These are phyloP conservation scores for Albizia julibrissin DNA, from an alignment of 306 rosid species.

Conservation along the genomic window DNA sequence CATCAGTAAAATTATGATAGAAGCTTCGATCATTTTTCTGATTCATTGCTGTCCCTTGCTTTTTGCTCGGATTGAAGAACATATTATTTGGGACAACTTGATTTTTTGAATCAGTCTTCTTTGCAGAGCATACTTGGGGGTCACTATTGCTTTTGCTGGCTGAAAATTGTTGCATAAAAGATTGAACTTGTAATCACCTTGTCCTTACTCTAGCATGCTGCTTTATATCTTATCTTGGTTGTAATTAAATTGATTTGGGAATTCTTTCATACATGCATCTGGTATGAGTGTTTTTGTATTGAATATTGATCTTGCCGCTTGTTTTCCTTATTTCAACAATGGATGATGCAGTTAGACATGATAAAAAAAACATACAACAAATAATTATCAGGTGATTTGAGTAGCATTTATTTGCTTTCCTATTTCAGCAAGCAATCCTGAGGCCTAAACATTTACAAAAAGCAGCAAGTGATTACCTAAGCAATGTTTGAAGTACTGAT, in stretches of 20 bases:
- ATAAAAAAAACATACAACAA: background rate
- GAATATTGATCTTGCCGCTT: background rate
- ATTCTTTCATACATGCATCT: background rate
- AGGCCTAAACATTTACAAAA: conserved; percentile 2
- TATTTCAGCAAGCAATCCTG: conserved; percentile 13
- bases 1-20: background rate
- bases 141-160: background rate
- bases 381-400: background rate
- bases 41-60: conserved; percentile 11
- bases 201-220: background rate
- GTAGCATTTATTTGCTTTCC: background rate
- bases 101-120: conserved; percentile 8
- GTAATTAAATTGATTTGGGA: background rate
- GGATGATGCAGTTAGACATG: conserved; percentile 14
- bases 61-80: background rate
- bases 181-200: conserved; percentile 1
- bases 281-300: background rate
- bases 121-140: background rate
- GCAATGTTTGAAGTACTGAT: background rate
- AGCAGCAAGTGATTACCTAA: background rate
- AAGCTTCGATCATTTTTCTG: background rate
- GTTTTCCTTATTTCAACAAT: conserved; percentile 15
- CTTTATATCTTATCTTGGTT: conserved; percentile 1
- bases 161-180: background rate
- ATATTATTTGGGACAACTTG: background rate